A percentile compares a stretch with the other conserved stretches of the same genome.
Conservation (phyloP, 345 rosid species). For the Populus alba region DNA sequence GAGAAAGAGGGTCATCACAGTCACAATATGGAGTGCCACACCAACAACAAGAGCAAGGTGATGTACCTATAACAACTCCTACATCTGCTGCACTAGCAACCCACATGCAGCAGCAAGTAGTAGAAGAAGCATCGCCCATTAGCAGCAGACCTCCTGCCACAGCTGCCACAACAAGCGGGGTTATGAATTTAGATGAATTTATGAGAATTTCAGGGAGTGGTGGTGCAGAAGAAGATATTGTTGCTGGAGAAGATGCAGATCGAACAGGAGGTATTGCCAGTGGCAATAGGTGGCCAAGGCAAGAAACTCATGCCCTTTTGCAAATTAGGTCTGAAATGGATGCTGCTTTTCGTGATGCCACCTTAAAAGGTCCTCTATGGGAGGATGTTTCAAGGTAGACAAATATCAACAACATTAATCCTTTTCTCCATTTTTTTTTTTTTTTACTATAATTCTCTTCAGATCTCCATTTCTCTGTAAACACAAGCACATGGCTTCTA, state of each 20-base stretch:
- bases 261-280: conserved; percentile 42
- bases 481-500: conserved; percentile 42
- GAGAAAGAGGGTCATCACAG: conserved; percentile 33
- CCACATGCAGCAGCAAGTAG: conserved; percentile 39
- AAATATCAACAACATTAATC: neutral
- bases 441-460: neutral
- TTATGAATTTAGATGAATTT: conserved; percentile 50
- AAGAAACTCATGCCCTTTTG: conserved; percentile 78
- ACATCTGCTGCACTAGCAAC: conserved; percentile 14
- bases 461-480: conserved; percentile 21
- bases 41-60: neutral
- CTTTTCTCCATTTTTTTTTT: neutral
- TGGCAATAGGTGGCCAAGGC: conserved; percentile 89
- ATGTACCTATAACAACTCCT: conserved; percentile 4
- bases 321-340: conserved; percentile 92
- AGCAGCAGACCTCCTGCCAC: conserved; percentile 80
- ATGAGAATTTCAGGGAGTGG: conserved; percentile 46
- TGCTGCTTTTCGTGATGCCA: conserved; percentile 70
- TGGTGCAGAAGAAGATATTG: conserved; percentile 25
- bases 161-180: neutral
- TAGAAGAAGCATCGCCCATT: conserved; percentile 83
- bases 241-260: conserved; percentile 42
- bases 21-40: conserved; percentile 31
- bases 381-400: conserved; percentile 81
- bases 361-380: conserved; percentile 90